Conservation (phyloP, 768 basidiomycete genomes). For the Boletus insuetus region DNA sequence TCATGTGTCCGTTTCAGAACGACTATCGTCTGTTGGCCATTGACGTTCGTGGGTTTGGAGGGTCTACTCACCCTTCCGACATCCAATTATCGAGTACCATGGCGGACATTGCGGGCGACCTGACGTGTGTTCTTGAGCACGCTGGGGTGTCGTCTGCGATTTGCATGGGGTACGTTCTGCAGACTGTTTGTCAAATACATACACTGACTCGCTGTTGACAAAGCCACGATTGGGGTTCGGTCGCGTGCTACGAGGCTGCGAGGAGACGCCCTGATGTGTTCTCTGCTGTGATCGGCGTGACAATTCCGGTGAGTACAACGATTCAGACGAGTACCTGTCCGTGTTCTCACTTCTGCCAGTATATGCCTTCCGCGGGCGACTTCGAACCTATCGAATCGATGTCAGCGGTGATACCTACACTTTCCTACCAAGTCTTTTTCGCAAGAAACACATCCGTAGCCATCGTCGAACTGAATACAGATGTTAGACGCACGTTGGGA, state of each 20-base stretch:
- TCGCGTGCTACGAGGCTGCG: constrained; percentile 65
- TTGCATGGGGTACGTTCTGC: constrained; percentile 56
- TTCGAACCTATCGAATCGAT: constrained; percentile 48
- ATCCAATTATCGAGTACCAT: constrained; percentile 55
- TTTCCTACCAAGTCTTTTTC: constrained; percentile 68
- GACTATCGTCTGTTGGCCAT: constrained; percentile 63
- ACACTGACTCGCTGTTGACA: background rate
- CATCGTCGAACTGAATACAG: constrained; percentile 48
- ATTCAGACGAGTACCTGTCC: background rate
- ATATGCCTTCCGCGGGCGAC: constrained; percentile 50
- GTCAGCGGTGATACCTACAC: constrained; percentile 42
- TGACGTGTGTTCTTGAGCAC: constrained; percentile 59
- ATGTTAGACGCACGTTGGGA: constrained; percentile 57
- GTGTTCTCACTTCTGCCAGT: constrained; percentile 37
- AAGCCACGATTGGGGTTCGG: constrained; percentile 78
- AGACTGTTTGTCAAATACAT: background rate
- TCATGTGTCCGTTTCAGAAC: constrained; percentile 33
- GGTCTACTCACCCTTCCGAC: constrained; percentile 64
- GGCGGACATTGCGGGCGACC: constrained; percentile 59
- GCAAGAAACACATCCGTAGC: constrained; percentile 47
- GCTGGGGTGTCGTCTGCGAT: constrained; percentile 47
- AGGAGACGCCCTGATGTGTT: constrained; percentile 66
- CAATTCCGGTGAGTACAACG: constrained; percentile 51
- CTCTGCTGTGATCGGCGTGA: constrained; percentile 52
- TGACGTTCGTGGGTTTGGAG: constrained; percentile 68